These are phyloP conservation scores for Diaporthe capsici DNA, from an alignment of 2,329 filamentous ascomycete species.

Conservation along the genomic window DNA sequence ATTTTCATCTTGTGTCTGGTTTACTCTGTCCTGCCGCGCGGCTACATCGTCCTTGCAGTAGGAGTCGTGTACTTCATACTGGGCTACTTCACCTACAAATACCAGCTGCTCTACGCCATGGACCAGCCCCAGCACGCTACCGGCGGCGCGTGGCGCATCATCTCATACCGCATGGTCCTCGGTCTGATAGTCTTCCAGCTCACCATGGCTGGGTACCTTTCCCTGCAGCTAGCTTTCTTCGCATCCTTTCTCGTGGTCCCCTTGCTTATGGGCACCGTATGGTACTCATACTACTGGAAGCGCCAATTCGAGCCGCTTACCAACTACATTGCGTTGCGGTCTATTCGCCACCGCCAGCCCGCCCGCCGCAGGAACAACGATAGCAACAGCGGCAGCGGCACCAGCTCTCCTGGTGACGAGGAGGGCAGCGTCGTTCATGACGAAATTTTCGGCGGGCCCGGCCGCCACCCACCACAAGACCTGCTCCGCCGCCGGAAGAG, in stretches of 20 bases:
- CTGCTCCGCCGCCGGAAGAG: conserved; percentile 66
- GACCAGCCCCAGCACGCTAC: conserved; percentile 96
- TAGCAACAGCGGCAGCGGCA: conserved; percentile 54
- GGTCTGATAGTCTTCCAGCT: conserved; percentile 91
- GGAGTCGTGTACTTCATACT: conserved; percentile 87
- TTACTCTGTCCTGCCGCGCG: conserved; percentile 87
- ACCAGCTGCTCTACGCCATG: conserved; percentile 98
- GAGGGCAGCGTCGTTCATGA: conserved; percentile 48
- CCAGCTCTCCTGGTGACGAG: background rate
- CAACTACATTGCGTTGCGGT: conserved; percentile 91
- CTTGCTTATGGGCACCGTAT: conserved; percentile 83
- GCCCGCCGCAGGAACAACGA: conserved; percentile 65
- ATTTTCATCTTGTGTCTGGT: conserved; percentile 96
- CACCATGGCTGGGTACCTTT: conserved; percentile 90
- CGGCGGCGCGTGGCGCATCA: conserved; percentile 95
- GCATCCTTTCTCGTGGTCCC: conserved; percentile 82
- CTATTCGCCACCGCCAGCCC: conserved; percentile 71
- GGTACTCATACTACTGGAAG: conserved; percentile 89
- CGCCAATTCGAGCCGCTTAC: conserved; percentile 89
- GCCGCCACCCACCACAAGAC: conserved; percentile 52
- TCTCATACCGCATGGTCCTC: conserved; percentile 90
- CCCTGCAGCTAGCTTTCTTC: conserved; percentile 79
- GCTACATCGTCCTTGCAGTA: conserved; percentile 85
- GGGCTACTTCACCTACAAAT: conserved; percentile 94
- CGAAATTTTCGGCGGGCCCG: conserved; percentile 54